Evolutionary conservation across 2,329 filamentous ascomycete genomes (phyloP).

Genomic region (Aspergillus uvarum): DNA sequence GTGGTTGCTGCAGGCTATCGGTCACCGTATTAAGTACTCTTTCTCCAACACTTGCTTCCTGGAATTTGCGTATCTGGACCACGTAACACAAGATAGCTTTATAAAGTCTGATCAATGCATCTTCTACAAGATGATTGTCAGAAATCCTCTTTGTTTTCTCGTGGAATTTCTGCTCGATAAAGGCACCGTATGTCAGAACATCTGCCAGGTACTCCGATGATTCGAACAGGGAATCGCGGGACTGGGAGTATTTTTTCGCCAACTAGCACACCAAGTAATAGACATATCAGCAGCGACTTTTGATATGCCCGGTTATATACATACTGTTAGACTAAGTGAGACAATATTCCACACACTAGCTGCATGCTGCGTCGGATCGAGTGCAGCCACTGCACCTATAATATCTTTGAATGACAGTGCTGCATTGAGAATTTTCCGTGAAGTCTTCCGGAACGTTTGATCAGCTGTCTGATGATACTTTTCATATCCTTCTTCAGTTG

Average conservation of each 20-base stretch:
- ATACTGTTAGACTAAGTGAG: conserved; percentile 19
- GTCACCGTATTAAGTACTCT: not conserved
- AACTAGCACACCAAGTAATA: conserved; percentile 6
- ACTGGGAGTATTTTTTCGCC: conserved; percentile 11
- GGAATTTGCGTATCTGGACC: conserved; percentile 1
- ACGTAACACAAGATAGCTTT: conserved; percentile 23
- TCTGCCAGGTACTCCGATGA: conserved; percentile 19
- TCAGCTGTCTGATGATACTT: conserved; percentile 11
- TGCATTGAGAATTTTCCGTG: conserved; percentile 15
- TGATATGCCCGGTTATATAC: not conserved
- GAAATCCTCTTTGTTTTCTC: not conserved
- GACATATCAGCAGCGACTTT: not conserved
- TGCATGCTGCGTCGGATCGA: conserved; percentile 18
- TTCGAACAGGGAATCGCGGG: conserved; percentile 14
- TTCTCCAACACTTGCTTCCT: not conserved
- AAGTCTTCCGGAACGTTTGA: not conserved
- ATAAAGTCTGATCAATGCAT: conserved; percentile 13
- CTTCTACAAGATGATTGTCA: conserved; percentile 1
- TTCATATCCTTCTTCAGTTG: conserved; percentile 15
- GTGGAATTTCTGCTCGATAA: conserved; percentile 17
- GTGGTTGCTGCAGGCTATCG: not conserved
- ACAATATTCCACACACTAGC: conserved; percentile 19
- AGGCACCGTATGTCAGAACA: conserved; percentile 11
- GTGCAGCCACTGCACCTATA: conserved; percentile 8
- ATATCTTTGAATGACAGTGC: conserved; percentile 18